These are phyloP conservation scores for Castanea sativa DNA, from an alignment of 306 rosid species.

Conservation along the genomic window DNA sequence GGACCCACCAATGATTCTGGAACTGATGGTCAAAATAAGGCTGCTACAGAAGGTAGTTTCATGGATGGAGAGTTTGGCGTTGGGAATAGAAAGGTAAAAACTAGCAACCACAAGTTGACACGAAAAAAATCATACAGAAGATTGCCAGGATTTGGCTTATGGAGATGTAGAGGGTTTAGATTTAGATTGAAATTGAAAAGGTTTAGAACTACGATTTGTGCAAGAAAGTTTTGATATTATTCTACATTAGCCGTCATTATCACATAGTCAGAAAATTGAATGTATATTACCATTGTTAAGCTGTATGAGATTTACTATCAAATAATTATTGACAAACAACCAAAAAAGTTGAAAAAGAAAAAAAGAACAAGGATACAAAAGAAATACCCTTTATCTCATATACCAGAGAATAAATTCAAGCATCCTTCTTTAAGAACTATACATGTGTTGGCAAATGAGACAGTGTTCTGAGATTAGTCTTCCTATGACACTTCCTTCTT, in stretches of 20 bases:
- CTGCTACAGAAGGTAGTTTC: slow-evolving; percentile 35
- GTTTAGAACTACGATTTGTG: slow-evolving; percentile 39
- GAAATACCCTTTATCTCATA: not conserved
- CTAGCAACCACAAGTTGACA: slow-evolving; percentile 37
- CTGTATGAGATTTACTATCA: too few species aligned
- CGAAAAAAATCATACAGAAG: slow-evolving; percentile 61
- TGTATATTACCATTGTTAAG: too few species aligned
- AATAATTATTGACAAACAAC: too few species aligned
- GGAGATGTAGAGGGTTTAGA: slow-evolving; percentile 55
- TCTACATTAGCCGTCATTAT: not conserved
- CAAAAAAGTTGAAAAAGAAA: too few species aligned
- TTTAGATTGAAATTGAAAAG: slow-evolving; percentile 45
- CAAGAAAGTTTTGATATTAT: slow-evolving; percentile 23
- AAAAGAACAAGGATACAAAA: not conserved
- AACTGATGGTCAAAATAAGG: slow-evolving; percentile 12
- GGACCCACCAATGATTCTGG: slow-evolving; percentile 22
- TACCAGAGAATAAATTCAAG: not conserved
- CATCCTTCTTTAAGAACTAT: slow-evolving; percentile 8
- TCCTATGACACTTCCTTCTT: slow-evolving; percentile 66
- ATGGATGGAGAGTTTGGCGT: slow-evolving; percentile 23
- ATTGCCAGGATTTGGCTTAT: slow-evolving; percentile 56
- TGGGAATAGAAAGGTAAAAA: slow-evolving; percentile 12
- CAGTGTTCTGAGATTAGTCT: slow-evolving; percentile 53
- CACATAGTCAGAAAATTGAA: not conserved
- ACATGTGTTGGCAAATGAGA: slow-evolving; percentile 38